phyloP scores from a whole-genome alignment of 129 eudicot species.

The sunflower (Helianthus annuus) region DNA sequence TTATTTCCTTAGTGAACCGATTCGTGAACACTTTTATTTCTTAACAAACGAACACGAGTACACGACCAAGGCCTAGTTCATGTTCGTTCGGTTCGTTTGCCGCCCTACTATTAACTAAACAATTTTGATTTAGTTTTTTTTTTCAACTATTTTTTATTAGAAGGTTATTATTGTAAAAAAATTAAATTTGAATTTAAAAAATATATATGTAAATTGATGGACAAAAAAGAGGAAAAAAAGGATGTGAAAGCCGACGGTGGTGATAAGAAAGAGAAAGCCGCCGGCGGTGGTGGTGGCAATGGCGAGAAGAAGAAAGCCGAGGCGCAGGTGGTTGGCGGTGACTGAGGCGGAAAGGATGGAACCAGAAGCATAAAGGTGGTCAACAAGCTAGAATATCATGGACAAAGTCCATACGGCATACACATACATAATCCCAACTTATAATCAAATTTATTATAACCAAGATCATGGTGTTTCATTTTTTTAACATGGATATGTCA shows the following conservation, averaged over 20 bases:
- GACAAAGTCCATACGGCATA: slow-evolving; percentile 28
- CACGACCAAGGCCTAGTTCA: no score
- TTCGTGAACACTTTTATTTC: no score
- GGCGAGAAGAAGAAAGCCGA: slow-evolving; percentile 21
- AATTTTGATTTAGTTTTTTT: no score
- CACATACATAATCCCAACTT: slow-evolving; percentile 30
- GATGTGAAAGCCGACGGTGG: slow-evolving; percentile 7
- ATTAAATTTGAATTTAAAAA: no score
- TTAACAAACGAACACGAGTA: no score
- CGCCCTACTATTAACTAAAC: no score
- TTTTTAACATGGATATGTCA: slow-evolving; percentile 30
- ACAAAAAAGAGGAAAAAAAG: slow-evolving; percentile 21
- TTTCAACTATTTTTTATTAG: no score
- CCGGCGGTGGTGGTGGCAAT: neutral
- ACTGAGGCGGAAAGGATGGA: neutral
- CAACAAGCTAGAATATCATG: slow-evolving; percentile 28
- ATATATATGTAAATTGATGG: neutral
- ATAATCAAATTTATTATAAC: slow-evolving; percentile 25
- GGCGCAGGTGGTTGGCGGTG: slow-evolving; percentile 11
- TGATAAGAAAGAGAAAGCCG: slow-evolving; percentile 23
- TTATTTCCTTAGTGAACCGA: no score
- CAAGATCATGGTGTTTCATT: slow-evolving; percentile 40
- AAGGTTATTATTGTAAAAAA: no score
- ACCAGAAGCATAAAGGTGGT: slow-evolving; percentile 25
- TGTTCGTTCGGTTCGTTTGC: no score